phyloP scores from a whole-genome alignment of 805 yeast species.

The Saturnispora zaruensis region DNA sequence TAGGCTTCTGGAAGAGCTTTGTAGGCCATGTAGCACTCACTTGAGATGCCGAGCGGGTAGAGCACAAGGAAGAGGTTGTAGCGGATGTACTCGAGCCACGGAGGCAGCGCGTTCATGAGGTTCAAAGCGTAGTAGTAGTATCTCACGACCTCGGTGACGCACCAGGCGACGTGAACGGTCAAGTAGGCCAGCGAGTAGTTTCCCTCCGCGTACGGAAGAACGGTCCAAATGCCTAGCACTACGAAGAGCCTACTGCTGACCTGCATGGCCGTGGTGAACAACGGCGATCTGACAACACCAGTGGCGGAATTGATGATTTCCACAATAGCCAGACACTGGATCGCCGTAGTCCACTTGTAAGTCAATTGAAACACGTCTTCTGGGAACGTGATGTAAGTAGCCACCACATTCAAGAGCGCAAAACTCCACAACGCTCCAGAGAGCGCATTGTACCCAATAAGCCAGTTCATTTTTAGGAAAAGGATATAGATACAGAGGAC shows the following conservation, averaged over 20 bases:
- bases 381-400: conserved; percentile 32
- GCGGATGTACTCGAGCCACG: conserved; percentile 62
- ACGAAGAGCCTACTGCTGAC: conserved; percentile 77
- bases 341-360: conserved; percentile 45
- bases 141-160: conserved; percentile 86
- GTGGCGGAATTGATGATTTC: conserved; percentile 71
- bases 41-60: conserved; percentile 88
- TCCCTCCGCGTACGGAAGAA: conserved; percentile 68
- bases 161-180: conserved; percentile 76
- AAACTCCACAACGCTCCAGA: conserved; percentile 29
- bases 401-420: conserved; percentile 22
- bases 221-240: conserved; percentile 71
- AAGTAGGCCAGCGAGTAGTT: conserved; percentile 50
- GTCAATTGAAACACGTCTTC: conserved; percentile 58
- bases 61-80: conserved; percentile 75
- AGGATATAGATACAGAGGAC: neutral
- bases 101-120: conserved; percentile 45
- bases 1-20: conserved; percentile 61
- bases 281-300: conserved; percentile 80
- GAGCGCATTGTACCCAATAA: conserved; percentile 26
- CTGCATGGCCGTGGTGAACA: conserved; percentile 77
- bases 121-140: conserved; percentile 80
- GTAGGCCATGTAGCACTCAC: conserved; percentile 67
- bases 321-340: conserved; percentile 73
- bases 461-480: conserved; percentile 16